Percentiles rank a stretch among this genome's conserved stretches.
Evolutionary conservation across 1,139 yeast species (phyloP).

Genomic region (Starmera stellimalicola): DNA sequence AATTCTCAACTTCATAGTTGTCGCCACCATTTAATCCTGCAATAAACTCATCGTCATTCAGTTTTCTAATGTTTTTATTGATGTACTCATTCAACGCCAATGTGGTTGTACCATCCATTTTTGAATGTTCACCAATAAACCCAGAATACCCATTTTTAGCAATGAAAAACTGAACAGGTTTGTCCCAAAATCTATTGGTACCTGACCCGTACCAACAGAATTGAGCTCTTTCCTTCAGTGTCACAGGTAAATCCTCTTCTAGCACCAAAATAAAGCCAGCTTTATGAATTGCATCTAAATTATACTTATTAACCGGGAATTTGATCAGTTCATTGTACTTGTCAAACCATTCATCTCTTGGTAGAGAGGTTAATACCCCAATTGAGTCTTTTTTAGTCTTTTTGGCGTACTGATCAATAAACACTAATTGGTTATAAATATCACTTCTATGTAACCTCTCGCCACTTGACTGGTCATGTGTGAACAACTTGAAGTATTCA

Average conservation of each 20-base stretch:
- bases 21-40: constrained; percentile 19
- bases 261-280: constrained; percentile 76
- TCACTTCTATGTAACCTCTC: constrained; percentile 48
- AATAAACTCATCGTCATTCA: constrained; percentile 25
- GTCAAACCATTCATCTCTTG: constrained; percentile 75
- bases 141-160: constrained; percentile 84
- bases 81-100: constrained; percentile 78
- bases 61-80: constrained; percentile 43
- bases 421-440: constrained; percentile 55
- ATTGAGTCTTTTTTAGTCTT: constrained; percentile 40
- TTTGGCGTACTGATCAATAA: constrained; percentile 33
- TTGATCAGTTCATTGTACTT: constrained; percentile 50
- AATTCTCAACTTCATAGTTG: constrained; percentile 24
- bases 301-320: constrained; percentile 45
- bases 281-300: constrained; percentile 63
- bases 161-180: constrained; percentile 80
- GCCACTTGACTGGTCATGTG: constrained; percentile 45
- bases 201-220: constrained; percentile 96
- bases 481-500: constrained; percentile 74
- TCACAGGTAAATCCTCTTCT: constrained; percentile 65
- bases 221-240: constrained; percentile 78
- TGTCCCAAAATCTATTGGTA: constrained; percentile 82
- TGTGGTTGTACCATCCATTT: constrained; percentile 98
- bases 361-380: constrained; percentile 75
- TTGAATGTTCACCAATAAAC: constrained; percentile 92